phyloP scores from a whole-genome alignment of 164 flowering plant genomes.

The Berberis vulgaris region DNA sequence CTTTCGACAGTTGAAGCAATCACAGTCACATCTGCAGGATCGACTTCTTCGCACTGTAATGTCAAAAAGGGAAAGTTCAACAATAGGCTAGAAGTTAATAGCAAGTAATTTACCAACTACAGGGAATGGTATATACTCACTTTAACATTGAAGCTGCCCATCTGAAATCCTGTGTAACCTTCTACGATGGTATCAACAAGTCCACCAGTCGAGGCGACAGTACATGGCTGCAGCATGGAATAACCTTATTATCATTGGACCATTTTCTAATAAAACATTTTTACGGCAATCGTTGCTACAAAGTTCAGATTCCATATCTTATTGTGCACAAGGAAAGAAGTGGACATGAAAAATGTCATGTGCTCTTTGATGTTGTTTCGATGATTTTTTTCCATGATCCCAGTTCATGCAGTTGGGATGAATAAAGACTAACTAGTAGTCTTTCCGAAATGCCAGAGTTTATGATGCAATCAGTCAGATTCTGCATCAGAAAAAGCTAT shows the following conservation, averaged over 20 bases:
- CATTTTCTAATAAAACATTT: not conserved
- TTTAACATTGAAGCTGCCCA: slow-evolving; percentile 78
- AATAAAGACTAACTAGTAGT: too few species aligned
- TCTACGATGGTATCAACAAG: slow-evolving; percentile 91
- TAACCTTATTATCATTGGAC: not conserved
- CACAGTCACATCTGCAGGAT: slow-evolving; percentile 66
- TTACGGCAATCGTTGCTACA: too few species aligned
- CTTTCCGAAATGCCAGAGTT: too few species aligned
- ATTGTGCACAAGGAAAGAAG: too few species aligned
- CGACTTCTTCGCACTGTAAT: slow-evolving; percentile 60
- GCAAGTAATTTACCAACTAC: not conserved
- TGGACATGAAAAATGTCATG: too few species aligned
- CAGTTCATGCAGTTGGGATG: too few species aligned
- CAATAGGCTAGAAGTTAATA: not conserved
- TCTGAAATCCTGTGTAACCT: slow-evolving; percentile 91
- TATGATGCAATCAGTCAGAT: too few species aligned
- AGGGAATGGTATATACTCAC: slow-evolving; percentile 27
- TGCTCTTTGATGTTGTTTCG: too few species aligned
- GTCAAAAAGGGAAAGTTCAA: not conserved
- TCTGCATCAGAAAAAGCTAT: too few species aligned
- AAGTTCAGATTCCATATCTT: too few species aligned
- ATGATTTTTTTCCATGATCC: too few species aligned
- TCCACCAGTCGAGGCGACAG: slow-evolving; percentile 90
- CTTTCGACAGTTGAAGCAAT: slow-evolving; percentile 39
- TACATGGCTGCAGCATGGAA: slow-evolving; percentile 38